Evolutionary conservation across 331 rosid genomes (phyloP).

Genomic region (Telfairia occidentalis): DNA sequence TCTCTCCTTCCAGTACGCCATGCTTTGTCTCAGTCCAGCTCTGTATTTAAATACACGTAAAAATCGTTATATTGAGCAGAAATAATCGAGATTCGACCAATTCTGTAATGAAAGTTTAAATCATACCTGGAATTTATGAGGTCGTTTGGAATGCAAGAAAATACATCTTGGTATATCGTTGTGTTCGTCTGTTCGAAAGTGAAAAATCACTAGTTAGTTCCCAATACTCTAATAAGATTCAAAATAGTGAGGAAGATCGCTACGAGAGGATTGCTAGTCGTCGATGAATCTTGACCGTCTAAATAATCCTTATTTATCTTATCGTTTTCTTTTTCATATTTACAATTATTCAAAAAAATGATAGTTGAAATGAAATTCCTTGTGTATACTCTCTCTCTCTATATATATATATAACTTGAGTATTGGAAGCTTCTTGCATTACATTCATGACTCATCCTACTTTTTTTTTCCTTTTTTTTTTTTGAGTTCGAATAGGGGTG

Average conservation of each 20-base stretch:
- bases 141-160: constrained; percentile 85
- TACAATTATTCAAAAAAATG: not conserved
- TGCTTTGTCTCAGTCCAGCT: constrained; percentile 62
- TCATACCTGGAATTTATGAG: constrained; percentile 72
- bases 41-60: constrained; percentile 22
- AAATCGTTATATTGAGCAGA: not conserved
- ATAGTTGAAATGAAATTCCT: not conserved
- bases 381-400: too few species aligned
- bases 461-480: too few species aligned
- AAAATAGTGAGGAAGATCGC: too few species aligned
- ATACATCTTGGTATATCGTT: constrained; percentile 80
- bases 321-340: not conserved
- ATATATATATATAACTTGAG: too few species aligned
- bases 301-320: not conserved
- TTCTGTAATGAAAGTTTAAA: not conserved
- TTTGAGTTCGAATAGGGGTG: too few species aligned
- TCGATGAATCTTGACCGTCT: not conserved
- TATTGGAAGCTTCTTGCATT: too few species aligned
- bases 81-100: not conserved
- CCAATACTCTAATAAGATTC: not conserved
- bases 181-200: constrained; percentile 60
- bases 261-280: not conserved
- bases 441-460: too few species aligned
- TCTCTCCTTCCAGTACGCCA: constrained; percentile 49
- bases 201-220: constrained; percentile 2